A percentile compares a stretch with the other conserved stretches of the same genome.
phyloP scores from a whole-genome alignment of 1,139 yeast genomes.

The Debaryomycetaceae sp. region DNA sequence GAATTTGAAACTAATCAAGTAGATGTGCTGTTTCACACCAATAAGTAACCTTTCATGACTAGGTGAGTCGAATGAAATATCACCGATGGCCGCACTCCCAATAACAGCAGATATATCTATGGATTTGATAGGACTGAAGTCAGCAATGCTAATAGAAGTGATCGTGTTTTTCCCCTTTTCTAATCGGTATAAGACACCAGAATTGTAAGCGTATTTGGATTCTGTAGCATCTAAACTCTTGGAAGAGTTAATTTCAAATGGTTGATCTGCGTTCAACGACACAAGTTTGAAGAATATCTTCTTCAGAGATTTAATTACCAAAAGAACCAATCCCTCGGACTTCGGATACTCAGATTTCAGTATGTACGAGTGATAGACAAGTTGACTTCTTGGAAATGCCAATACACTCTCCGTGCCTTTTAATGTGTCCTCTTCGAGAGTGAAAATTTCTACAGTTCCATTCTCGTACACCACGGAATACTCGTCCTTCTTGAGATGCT shows the following conservation, averaged over 20 bases:
- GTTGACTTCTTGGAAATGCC: constrained; percentile 5
- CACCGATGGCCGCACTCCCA: constrained; percentile 5
- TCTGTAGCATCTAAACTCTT: constrained; percentile 4
- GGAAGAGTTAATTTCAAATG: constrained; percentile 17
- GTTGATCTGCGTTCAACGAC: constrained; percentile 18
- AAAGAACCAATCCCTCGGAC: constrained; percentile 22
- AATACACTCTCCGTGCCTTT: not conserved
- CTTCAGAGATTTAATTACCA: constrained; percentile 14
- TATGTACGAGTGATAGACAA: constrained; percentile 23
- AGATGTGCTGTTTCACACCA: constrained; percentile 34
- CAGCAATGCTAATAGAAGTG: constrained; percentile 17
- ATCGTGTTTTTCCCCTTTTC: constrained; percentile 14
- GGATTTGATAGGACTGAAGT: constrained; percentile 18
- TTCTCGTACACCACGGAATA: constrained; percentile 39
- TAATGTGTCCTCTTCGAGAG: constrained; percentile 11
- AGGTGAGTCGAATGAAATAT: constrained; percentile 30
- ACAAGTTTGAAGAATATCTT: constrained; percentile 18
- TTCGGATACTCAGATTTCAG: constrained; percentile 9
- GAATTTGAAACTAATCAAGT: constrained; percentile 42
- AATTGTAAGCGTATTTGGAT: constrained; percentile 20
- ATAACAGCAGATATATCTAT: constrained; percentile 18
- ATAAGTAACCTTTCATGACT: constrained; percentile 46
- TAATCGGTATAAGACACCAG: constrained; percentile 26
- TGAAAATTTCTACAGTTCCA: constrained; percentile 40
- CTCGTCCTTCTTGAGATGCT: constrained; percentile 25